Conservation (phyloP, 768 basidiomycete species). For the Sporobolomyces pararoseus region DNA sequence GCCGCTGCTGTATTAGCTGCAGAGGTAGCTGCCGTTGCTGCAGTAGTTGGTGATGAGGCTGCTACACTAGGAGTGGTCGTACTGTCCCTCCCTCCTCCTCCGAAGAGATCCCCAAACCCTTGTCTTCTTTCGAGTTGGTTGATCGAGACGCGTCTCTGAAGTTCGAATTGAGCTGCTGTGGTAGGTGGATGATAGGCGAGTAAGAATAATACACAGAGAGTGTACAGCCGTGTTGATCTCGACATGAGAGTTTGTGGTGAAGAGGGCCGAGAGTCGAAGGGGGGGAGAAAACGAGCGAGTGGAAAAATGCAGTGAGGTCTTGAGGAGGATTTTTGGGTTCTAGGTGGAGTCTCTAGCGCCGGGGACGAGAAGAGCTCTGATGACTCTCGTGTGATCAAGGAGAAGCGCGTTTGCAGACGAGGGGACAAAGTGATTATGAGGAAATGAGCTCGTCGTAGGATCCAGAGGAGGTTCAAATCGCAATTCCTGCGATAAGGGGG, state of each 20-base stretch:
- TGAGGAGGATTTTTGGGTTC: too few species aligned
- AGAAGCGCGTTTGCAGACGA: too few species aligned
- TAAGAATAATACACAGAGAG: conserved; percentile 1
- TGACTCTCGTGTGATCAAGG: too few species aligned
- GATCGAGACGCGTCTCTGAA: neutral
- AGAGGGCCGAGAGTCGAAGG: neutral
- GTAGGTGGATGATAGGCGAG: neutral
- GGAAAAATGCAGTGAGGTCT: too few species aligned
- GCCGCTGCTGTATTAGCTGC: neutral
- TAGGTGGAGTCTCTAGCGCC: too few species aligned
- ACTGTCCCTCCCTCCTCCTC: neutral
- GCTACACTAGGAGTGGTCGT: neutral
- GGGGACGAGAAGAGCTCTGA: too few species aligned
- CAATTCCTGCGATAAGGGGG: too few species aligned
- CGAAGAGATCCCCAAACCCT: conserved; percentile 6
- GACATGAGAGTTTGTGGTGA: too few species aligned
- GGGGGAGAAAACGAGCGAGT: neutral
- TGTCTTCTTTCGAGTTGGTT: neutral
- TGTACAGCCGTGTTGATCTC: neutral
- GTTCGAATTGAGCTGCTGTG: conserved; percentile 1
- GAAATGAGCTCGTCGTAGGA: too few species aligned
- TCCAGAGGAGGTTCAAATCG: too few species aligned
- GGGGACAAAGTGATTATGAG: too few species aligned
- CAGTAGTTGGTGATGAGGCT: neutral
- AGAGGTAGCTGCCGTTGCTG: neutral